Conservation (phyloP, 148 eudicot genomes). For the Camellia sinensis region DNA sequence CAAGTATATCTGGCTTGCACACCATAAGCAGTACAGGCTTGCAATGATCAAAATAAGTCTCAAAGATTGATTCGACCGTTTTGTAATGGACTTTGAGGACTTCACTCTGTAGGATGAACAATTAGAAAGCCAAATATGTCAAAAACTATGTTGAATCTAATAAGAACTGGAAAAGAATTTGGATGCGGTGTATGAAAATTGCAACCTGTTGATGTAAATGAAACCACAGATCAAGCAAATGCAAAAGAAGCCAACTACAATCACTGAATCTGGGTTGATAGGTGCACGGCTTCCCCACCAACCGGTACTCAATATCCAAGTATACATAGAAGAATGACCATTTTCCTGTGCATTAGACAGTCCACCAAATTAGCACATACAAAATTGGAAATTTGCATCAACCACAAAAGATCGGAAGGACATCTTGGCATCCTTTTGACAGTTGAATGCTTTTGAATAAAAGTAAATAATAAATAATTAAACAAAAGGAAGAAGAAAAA, state of each 20-base stretch:
- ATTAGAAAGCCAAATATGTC: slow-evolving; percentile 1
- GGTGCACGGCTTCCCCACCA: slow-evolving; percentile 89
- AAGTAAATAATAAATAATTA: too few species aligned
- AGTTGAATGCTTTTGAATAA: too few species aligned
- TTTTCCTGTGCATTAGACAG: slow-evolving; percentile 55
- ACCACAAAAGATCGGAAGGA: too few species aligned
- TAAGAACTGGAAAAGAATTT: not conserved
- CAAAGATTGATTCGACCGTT: slow-evolving; percentile 43
- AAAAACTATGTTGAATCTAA: not conserved
- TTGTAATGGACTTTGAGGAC: slow-evolving; percentile 40
- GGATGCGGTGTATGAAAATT: not conserved
- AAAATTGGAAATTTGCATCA: not conserved
- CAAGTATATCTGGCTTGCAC: slow-evolving; percentile 79
- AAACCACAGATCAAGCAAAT: slow-evolving; percentile 58
- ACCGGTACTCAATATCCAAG: slow-evolving; percentile 90
- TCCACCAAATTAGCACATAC: not conserved
- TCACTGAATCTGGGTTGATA: slow-evolving; percentile 75
- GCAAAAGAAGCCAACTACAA: slow-evolving; percentile 64
- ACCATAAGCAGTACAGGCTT: slow-evolving; percentile 71
- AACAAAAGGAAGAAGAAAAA: too few species aligned
- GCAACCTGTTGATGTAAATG: slow-evolving; percentile 73
- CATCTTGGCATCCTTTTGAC: too few species aligned
- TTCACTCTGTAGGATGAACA: slow-evolving; percentile 47
- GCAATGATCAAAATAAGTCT: slow-evolving; percentile 51
- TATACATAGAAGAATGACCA: slow-evolving; percentile 74